Percentiles rank a stretch among this genome's conserved stretches.
Evolutionary conservation across 345 rosid species (phyloP).

Genomic region (Nasturtium officinale): DNA sequence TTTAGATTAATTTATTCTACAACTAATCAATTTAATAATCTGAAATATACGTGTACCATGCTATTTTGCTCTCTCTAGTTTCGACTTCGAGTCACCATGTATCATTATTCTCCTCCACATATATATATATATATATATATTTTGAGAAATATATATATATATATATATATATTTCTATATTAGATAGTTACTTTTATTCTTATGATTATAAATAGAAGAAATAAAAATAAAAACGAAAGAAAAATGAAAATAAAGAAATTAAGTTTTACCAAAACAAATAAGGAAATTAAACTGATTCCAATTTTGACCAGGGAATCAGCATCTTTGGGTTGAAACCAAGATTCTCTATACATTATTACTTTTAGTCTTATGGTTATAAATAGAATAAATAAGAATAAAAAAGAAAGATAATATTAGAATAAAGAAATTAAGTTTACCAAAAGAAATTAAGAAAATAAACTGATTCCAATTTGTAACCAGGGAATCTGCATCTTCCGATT

Average conservation of each 20-base stretch:
- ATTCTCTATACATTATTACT: neutral
- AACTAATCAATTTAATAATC: neutral
- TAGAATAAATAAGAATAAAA: neutral
- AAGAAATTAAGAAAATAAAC: neutral
- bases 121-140: too few relatives aligned
- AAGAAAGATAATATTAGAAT: neutral
- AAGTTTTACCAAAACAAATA: too few relatives aligned
- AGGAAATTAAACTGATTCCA: too few relatives aligned
- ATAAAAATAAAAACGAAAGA: too few relatives aligned
- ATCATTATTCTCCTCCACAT: too few relatives aligned
- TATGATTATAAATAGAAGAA: too few relatives aligned
- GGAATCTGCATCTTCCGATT: slow-evolving; percentile 28
- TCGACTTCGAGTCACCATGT: neutral
- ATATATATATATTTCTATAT: too few relatives aligned
- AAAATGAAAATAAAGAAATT: too few relatives aligned
- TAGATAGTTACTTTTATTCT: too few relatives aligned
- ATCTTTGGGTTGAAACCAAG: too few relatives aligned
- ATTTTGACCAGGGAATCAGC: too few relatives aligned
- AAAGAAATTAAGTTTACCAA: neutral
- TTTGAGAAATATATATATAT: too few relatives aligned
- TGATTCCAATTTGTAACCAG: slow-evolving; percentile 28
- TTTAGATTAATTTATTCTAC: neutral
- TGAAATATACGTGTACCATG: neutral
- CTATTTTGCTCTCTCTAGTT: neutral
- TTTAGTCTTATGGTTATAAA: neutral